Conservation (phyloP, 2,329 filamentous ascomycete genomes). For the Diatrype stigma region DNA sequence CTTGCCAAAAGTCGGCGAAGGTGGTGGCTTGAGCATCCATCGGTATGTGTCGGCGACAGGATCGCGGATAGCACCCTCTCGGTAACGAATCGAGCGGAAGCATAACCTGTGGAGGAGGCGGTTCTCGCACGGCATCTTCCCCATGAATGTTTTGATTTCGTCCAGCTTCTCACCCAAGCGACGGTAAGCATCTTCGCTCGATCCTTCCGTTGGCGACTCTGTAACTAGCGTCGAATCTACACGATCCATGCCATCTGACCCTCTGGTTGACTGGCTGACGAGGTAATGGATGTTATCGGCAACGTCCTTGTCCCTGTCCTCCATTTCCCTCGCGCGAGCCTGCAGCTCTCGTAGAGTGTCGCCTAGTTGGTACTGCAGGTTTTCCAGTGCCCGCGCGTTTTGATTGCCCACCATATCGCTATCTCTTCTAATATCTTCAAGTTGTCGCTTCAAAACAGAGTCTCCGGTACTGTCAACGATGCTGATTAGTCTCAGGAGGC, state of each 20-base stretch:
- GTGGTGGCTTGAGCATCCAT: not conserved
- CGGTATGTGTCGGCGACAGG: not conserved
- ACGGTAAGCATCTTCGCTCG: not conserved
- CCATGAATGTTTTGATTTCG: not conserved
- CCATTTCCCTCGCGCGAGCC: not conserved
- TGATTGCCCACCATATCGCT: not conserved
- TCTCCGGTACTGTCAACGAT: not conserved
- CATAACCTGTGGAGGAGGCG: not conserved
- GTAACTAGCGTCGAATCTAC: too few species aligned
- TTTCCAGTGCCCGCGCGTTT: not conserved
- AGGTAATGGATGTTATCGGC: not conserved
- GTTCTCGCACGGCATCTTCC: not conserved
- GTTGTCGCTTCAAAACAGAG: not conserved
- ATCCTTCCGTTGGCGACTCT: not conserved
- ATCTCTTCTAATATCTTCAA: not conserved
- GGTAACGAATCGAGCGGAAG: not conserved
- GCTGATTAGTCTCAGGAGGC: not conserved
- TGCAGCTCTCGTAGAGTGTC: not conserved
- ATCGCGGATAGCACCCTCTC: not conserved
- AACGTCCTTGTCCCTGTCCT: not conserved
- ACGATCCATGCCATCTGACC: too few species aligned
- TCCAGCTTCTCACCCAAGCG: not conserved
- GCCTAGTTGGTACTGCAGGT: not conserved
- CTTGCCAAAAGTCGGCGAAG: too few species aligned
- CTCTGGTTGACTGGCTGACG: not conserved